Evolutionary conservation across 352 stramenopile species (phyloP), one percentile per base, ranked within the genome.

Genomic region (Globisporangium ultimum): DNA sequence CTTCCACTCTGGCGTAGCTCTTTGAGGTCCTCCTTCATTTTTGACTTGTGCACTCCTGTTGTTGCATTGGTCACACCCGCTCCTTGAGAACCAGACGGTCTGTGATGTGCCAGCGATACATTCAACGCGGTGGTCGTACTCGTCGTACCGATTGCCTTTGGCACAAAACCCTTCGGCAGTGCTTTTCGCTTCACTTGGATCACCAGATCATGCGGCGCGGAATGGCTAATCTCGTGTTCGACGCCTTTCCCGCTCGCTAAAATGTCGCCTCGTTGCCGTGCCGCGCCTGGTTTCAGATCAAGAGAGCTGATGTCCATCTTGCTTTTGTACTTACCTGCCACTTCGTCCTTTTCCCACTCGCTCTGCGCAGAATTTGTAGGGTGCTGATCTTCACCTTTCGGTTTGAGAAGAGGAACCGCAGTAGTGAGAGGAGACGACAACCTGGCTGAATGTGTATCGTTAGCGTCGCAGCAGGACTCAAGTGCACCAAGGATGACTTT

Each of bases 401-500:
- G 11, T 42, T 36, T 40, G 1, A 84, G 48, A 12, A 63, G 72
- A 4, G 71, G 61, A 14, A 71, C 55, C 6, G 74, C 75, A n/a
- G 64, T 52, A 32, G 61, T 67, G 10, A 77, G 49, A 13, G 63
- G 40, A 49, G 59, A 43, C 22, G 72, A 34, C 0, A 66, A 57
- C 1, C 55, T 61, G 3, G 64, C 67, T 7, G 70, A 69, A 11
- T 58, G 49, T 17, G 21, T 21, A 22, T 88, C 78, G 50, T 72
- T 76, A 17, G 13, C 3, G 32, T 60, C 56, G 17, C 13, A 28
- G 14, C 21, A 36, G 34, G 36, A 18, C n/a, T 82, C 62, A 6
- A 50, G 63, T 7, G 68, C 64, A 3, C 80, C 77, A 18, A 91
- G 55, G 43, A 93, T 59, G 7, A 93, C 70, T 34, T 63, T 63